A percentile compares a stretch with the other conserved stretches of the same genome.
These are phyloP conservation scores for Artemisia annua DNA, from an alignment of 129 eudicot genomes.

Conservation along the genomic window DNA sequence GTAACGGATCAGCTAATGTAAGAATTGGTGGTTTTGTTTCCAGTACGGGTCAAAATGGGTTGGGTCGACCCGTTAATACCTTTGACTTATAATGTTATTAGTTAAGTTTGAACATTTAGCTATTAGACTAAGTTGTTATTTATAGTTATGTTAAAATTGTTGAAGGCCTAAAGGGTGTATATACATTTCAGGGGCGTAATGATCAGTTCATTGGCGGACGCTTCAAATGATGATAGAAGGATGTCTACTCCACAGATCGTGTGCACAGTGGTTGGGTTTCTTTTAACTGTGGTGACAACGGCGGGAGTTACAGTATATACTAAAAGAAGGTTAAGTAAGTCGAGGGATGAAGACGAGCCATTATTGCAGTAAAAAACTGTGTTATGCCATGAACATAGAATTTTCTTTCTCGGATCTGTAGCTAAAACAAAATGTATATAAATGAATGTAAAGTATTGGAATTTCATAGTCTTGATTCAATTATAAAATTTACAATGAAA, in stretches of 20 bases:
- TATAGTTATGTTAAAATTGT: not conserved
- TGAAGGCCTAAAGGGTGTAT: not conserved
- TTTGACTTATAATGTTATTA: not conserved
- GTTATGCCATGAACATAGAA: no score
- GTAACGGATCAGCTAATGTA: not conserved
- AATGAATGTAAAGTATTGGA: not conserved
- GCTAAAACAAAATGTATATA: not conserved
- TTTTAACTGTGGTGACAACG: no score
- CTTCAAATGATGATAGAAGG: not conserved
- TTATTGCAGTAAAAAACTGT: no score
- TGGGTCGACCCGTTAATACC: not conserved
- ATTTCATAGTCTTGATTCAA: not conserved
- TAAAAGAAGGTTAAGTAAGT: no score
- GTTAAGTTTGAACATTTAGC: not conserved
- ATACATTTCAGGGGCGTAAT: not conserved
- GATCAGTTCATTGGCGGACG: no score
- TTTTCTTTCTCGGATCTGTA: no score
- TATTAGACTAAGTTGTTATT: no score
- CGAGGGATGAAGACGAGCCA: no score
- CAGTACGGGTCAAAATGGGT: not conserved
- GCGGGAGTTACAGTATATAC: no score
- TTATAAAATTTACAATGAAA: not conserved
- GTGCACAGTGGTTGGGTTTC: no score
- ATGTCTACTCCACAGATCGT: not conserved
- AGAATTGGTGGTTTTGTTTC: no score